Evolutionary conservation across 2,329 filamentous ascomycete species (phyloP).

Genomic region (Aspergillus sp.): DNA sequence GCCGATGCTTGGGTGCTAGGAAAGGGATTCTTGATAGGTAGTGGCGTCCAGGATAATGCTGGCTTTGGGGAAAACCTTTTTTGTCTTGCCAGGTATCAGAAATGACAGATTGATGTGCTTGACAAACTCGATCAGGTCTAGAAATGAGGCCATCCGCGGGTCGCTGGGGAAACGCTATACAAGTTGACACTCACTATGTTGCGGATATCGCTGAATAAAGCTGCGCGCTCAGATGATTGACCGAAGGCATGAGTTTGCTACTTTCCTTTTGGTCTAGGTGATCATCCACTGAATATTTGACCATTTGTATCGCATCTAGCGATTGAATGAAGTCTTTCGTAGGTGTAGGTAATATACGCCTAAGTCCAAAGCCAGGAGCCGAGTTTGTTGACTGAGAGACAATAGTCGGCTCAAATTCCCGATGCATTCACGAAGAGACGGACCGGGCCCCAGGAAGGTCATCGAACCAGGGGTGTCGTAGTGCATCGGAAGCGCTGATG

Average conservation of each 20-base stretch:
- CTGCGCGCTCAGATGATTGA: background rate
- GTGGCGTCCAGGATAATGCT: background rate
- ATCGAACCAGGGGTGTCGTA: conserved; percentile 82
- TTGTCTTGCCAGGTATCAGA: background rate
- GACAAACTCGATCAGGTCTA: background rate
- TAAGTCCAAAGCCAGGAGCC: background rate
- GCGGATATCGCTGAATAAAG: background rate
- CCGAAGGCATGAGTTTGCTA: background rate
- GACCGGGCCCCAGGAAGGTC: conserved; percentile 6
- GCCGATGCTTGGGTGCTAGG: background rate
- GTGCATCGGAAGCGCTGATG: conserved; percentile 77
- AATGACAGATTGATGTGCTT: background rate
- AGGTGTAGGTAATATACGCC: no score
- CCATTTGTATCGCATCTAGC: no score
- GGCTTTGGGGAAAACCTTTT: background rate
- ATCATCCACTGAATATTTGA: no score
- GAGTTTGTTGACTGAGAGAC: background rate
- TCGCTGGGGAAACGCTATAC: background rate
- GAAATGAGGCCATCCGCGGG: background rate
- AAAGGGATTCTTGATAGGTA: background rate
- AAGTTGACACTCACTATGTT: background rate
- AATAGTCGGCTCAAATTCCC: background rate
- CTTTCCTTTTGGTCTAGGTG: no score
- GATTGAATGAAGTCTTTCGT: no score
- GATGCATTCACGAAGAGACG: background rate